These are phyloP conservation scores for Tetrahymena elliotti DNA, from an alignment of 73 alveolate genomes.

Conservation along the genomic window DNA sequence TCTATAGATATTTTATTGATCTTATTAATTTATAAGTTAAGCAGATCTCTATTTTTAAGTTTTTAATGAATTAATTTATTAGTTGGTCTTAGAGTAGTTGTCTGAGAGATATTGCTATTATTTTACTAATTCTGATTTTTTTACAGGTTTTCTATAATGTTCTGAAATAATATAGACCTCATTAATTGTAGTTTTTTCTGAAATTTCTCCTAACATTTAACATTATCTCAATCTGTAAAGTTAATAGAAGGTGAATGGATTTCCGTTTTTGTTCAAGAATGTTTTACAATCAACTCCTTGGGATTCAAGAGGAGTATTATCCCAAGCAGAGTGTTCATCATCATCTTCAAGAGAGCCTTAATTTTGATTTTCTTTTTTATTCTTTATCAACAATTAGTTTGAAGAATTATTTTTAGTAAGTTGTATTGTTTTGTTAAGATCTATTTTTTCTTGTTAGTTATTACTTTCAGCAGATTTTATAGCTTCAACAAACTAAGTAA, in stretches of 20 bases:
- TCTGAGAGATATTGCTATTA: neutral
- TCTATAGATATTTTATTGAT: neutral
- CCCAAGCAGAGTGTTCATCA: neutral
- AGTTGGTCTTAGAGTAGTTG: neutral
- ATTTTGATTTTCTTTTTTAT: neutral
- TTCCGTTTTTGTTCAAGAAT: neutral
- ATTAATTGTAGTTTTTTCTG: neutral
- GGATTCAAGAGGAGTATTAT: neutral
- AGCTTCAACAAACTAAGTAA: neutral
- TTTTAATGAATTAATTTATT: neutral
- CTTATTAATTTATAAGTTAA: neutral
- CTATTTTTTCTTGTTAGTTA: neutral
- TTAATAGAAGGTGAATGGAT: neutral
- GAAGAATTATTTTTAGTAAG: neutral
- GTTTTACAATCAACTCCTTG: neutral
- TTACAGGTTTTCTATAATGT: neutral
- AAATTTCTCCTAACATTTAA: neutral
- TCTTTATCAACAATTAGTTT: neutral
- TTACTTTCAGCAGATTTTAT: neutral
- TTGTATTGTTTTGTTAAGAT: too few relatives aligned
- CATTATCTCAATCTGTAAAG: neutral
- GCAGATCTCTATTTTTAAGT: neutral
- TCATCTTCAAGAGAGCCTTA: neutral
- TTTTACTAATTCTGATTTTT: neutral
- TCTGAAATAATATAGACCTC: neutral